A percentile compares a stretch with the other conserved stretches of the same genome.
Conservation (phyloP, 1,284 basidiomycete genomes). For the Sporisorium exsertum region DNA sequence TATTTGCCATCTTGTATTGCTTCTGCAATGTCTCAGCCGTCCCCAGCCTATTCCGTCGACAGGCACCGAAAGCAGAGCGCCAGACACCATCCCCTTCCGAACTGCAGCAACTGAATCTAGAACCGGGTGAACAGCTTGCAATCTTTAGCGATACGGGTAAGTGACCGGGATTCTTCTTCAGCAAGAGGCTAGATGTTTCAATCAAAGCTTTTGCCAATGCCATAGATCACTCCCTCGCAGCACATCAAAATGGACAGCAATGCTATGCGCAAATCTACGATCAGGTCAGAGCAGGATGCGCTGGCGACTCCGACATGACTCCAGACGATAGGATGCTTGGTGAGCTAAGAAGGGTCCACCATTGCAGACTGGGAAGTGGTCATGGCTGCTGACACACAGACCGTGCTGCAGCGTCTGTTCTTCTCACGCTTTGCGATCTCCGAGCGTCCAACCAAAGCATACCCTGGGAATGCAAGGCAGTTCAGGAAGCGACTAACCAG, state of each 20-base stretch:
- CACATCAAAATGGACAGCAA: neutral
- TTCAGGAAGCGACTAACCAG: neutral
- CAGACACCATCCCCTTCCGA: neutral
- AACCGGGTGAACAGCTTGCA: slow-evolving; percentile 4
- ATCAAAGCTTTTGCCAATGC: neutral
- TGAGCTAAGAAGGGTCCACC: neutral
- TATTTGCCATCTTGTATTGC: neutral
- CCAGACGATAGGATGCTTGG: slow-evolving; percentile 34
- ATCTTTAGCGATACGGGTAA: slow-evolving; percentile 20
- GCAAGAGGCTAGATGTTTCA: neutral
- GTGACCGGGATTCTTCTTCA: neutral
- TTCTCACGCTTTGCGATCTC: slow-evolving; percentile 37
- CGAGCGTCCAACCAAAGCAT: slow-evolving; percentile 32
- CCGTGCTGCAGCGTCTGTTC: slow-evolving; percentile 15
- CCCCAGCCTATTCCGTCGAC: slow-evolving; percentile 7
- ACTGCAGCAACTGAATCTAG: neutral
- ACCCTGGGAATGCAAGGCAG: slow-evolving; percentile 22
- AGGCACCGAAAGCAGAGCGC: neutral
- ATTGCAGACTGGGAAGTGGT: neutral
- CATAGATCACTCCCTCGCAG: neutral
- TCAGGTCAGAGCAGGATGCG: slow-evolving; percentile 19
- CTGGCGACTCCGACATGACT: slow-evolving; percentile 14
- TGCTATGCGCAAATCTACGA: slow-evolving; percentile 36
- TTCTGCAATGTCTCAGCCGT: neutral
- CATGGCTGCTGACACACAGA: neutral